These are phyloP conservation scores for Penicillium coffeae DNA, from an alignment of 495 filamentous ascomycete genomes.

Conservation along the genomic window DNA sequence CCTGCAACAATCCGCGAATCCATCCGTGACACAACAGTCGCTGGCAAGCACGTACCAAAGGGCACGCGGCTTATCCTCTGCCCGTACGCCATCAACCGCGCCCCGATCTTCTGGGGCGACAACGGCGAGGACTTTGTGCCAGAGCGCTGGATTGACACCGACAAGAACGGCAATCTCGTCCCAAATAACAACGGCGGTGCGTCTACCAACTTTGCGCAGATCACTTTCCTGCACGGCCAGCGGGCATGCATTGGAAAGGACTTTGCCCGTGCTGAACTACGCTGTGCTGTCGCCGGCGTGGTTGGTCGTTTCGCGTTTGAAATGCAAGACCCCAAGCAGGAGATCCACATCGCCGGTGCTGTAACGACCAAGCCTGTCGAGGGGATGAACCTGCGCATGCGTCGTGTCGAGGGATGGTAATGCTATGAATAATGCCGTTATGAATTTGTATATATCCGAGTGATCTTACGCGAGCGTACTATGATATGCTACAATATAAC, in stretches of 20 bases:
- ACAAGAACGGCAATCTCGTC: conserved; percentile 19
- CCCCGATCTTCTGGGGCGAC: conserved; percentile 37
- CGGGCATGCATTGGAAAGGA: conserved; percentile 49
- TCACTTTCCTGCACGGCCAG: conserved; percentile 49
- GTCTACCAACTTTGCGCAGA: conserved; percentile 43
- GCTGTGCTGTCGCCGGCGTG: conserved; percentile 34
- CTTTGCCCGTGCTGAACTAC: conserved; percentile 41
- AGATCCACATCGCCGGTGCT: conserved; percentile 56
- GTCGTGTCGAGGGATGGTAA: conserved; percentile 62
- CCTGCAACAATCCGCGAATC: conserved; percentile 47
- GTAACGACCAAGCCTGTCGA: conserved; percentile 63
- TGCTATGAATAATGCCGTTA: neutral
- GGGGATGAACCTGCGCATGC: conserved; percentile 61
- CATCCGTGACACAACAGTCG: conserved; percentile 42
- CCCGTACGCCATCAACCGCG: conserved; percentile 42
- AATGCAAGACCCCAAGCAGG: conserved; percentile 58
- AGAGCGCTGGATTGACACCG: conserved; percentile 48
- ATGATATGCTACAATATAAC: no score
- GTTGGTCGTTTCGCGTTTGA: conserved; percentile 41
- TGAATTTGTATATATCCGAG: neutral
- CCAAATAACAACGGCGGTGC: conserved; percentile 38
- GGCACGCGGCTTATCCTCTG: conserved; percentile 43
- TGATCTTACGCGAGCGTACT: no score
- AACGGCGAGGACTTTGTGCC: conserved; percentile 41
- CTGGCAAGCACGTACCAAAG: conserved; percentile 39